Base-by-base conservation (phyloP, 2,329 filamentous ascomycete species). In the Aspergillus clavatus region DNA sequence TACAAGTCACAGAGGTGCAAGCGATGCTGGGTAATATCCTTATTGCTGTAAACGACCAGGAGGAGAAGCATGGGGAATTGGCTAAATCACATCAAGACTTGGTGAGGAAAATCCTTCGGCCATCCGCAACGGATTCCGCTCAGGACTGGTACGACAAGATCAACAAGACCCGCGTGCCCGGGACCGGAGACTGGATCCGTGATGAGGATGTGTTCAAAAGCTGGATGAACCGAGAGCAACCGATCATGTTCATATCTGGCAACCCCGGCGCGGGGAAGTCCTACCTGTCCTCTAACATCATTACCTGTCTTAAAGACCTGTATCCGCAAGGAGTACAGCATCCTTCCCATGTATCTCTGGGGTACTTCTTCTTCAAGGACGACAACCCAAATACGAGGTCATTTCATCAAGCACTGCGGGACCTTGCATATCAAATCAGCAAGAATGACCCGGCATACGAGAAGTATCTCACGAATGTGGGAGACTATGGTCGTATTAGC, bases 341-440 rank as follows among this genome's bases (percentile, higher is more conserved):
- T 18, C 40, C 48, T 4, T 50, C 53, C 2, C 46, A 42, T 8
- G 43, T 58, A 0, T 67, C 65, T 8, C 53, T 69, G n/a, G 73
- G 62, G 1, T 77, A 74, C 55, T 75, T 75, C 43, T 77, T 73
- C 56, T 75, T 76, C 55, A 68, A 72, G 21, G 69, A 73, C 41
- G 72, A 73, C 47, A 71, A 73, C 42, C 71, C 72, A 1, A 65
- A 73, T 27, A 73, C 72, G 0, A 58, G 72, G 33, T 74, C 71
- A 4, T 63, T 75, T 6, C 62, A 71, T 7, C 71, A 73, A 42
- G 72, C 72, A 1, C 60, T 77, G 4, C 63, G 71, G 0, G 72
- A 75, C 27, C 51, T 76, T 8, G 72, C 74, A 0, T 74, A 71
- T 46, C 73, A 77, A 46, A 62, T 76, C 24, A 71, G 69, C 45